Evolutionary conservation across 108 stramenopile species (phyloP).

Genomic region (Cyclostephanos invisitatus): DNA sequence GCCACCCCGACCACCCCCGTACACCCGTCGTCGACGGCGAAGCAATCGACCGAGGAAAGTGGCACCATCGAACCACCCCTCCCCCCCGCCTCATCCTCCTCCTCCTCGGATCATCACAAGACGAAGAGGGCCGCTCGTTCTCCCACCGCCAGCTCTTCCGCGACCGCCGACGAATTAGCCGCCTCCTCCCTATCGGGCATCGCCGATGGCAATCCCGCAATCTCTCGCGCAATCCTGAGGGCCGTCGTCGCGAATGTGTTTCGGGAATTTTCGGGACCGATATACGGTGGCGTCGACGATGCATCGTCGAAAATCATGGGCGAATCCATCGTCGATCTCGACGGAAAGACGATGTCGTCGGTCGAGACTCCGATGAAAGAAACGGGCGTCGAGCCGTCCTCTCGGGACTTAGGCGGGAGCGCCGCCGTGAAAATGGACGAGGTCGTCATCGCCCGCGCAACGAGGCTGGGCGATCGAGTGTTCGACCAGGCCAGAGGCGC

Average conservation of each 20-base stretch:
- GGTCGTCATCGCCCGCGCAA: conserved; percentile 59
- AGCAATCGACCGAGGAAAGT: background rate
- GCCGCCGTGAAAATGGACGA: conserved; percentile 60
- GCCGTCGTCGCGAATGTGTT: conserved; percentile 68
- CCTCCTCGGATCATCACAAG: background rate
- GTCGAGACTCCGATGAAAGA: background rate
- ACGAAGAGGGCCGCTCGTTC: no score
- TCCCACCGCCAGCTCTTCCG: background rate
- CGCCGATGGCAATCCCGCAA: background rate
- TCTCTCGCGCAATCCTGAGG: conserved; percentile 65
- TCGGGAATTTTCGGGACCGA: conserved; percentile 55
- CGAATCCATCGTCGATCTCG: background rate
- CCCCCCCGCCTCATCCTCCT: background rate
- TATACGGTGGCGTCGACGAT: conserved; percentile 10
- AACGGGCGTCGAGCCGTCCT: background rate
- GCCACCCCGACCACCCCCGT: no score
- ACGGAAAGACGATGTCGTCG: background rate
- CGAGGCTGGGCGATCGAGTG: conserved; percentile 58
- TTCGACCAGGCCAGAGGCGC: conserved; percentile 54
- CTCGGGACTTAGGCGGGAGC: background rate
- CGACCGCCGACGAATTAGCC: background rate
- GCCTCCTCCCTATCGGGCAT: background rate
- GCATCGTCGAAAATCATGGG: background rate
- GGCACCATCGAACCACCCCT: background rate
- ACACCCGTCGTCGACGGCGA: background rate